Percentiles rank a stretch among this genome's conserved stretches.
Evolutionary conservation across 139 green algal species (phyloP).

Genomic region (Chlorella sorokiniana): DNA sequence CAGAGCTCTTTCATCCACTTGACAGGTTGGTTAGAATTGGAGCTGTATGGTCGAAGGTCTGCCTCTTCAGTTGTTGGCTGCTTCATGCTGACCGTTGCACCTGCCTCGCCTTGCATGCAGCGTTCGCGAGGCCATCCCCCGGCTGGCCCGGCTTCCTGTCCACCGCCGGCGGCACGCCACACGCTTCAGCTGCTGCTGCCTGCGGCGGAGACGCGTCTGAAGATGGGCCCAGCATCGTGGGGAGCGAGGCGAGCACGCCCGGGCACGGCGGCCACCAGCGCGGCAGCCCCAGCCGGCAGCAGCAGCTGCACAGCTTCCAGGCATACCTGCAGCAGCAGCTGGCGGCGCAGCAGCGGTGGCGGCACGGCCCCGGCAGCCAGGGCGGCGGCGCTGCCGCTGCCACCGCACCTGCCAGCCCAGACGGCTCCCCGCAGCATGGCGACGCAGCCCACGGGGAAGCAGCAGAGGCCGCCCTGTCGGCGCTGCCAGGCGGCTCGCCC

Average conservation of each 20-base stretch:
- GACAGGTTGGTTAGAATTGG: neutral
- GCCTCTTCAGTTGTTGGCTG: neutral
- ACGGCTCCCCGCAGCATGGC: neutral
- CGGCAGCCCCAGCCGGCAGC: neutral
- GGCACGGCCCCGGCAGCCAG: neutral
- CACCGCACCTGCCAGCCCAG: neutral
- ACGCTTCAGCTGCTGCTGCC: too few relatives aligned
- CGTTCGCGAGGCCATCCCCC: neutral
- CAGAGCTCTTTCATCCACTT: constrained; percentile 14
- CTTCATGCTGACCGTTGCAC: too few relatives aligned
- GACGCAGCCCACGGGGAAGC: neutral
- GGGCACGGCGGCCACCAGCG: neutral
- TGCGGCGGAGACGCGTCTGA: too few relatives aligned
- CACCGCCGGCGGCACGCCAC: too few relatives aligned
- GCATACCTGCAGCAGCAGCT: neutral
- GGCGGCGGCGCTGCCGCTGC: neutral
- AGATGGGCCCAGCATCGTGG: neutral
- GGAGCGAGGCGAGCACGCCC: constrained; percentile 21
- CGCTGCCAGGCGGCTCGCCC: too few relatives aligned
- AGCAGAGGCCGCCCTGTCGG: neutral
- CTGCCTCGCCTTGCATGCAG: neutral
- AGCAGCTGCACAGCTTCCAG: constrained; percentile 4
- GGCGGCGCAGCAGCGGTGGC: neutral
- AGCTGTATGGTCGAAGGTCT: too few relatives aligned
- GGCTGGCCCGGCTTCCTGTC: too few relatives aligned